A percentile compares a stretch with the other conserved stretches of the same genome.
Conservation (phyloP, 805 yeast genomes). For the Suhomyces kilbournensis region DNA sequence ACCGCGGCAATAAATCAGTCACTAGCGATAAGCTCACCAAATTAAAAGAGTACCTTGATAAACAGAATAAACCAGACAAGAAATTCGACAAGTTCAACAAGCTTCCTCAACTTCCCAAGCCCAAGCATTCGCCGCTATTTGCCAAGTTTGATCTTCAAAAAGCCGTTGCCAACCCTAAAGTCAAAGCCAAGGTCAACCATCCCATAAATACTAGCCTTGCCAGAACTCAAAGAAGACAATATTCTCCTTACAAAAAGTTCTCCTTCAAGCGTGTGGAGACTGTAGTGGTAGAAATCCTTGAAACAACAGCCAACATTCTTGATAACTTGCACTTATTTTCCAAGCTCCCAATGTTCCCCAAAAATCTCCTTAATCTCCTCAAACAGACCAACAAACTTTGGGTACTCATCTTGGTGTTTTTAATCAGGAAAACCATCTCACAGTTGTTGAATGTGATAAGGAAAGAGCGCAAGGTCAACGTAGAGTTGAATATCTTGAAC, state of each 20-base stretch:
- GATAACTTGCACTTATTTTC: constrained; percentile 43
- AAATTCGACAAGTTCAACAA: constrained; percentile 3
- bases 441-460: constrained; percentile 40
- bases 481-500: constrained; percentile 32
- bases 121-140: constrained; percentile 34
- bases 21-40: constrained; percentile 36
- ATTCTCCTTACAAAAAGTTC: constrained; percentile 15
- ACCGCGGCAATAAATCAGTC: constrained; percentile 35
- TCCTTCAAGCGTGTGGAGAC: constrained; percentile 31
- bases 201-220: neutral
- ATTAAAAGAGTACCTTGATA: constrained; percentile 23
- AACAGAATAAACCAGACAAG: constrained; percentile 10
- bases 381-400: constrained; percentile 44
- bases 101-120: constrained; percentile 25
- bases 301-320: constrained; percentile 35
- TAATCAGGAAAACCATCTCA: constrained; percentile 40
- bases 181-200: neutral
- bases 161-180: neutral
- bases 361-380: constrained; percentile 25
- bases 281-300: constrained; percentile 28
- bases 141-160: constrained; percentile 28
- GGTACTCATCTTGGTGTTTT: constrained; percentile 39
- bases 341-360: constrained; percentile 43
- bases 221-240: neutral
- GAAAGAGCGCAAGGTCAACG: constrained; percentile 36